A percentile compares a stretch with the other conserved stretches of the same genome.
These are phyloP conservation scores for Aspergillus cristatus DNA, from an alignment of 495 filamentous ascomycete genomes.

Conservation along the genomic window DNA sequence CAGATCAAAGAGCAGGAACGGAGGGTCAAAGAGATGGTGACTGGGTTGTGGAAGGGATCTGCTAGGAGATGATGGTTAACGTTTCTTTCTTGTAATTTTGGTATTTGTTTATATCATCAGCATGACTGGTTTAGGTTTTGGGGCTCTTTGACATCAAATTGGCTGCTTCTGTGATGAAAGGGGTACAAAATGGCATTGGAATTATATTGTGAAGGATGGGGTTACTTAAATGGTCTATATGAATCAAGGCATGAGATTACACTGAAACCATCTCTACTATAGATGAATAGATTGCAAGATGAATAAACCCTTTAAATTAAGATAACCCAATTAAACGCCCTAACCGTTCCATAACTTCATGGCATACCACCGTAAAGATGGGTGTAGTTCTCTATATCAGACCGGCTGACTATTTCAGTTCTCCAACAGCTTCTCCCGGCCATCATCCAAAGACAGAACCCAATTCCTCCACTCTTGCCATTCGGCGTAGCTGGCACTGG, in stretches of 20 bases:
- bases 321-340: too few relatives aligned
- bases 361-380: neutral
- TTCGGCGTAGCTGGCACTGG: conserved; percentile 56
- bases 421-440: conserved; percentile 13
- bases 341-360: neutral
- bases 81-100: neutral
- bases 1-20: conserved; percentile 55
- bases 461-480: conserved; percentile 73
- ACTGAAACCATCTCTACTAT: too few relatives aligned
- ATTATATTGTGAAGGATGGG: too few relatives aligned
- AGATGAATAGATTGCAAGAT: too few relatives aligned
- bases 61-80: conserved; percentile 15
- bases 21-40: conserved; percentile 49
- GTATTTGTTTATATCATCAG: neutral
- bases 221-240: too few relatives aligned
- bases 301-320: too few relatives aligned
- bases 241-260: too few relatives aligned
- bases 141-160: neutral
- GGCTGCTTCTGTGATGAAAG: too few relatives aligned
- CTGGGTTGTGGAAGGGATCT: conserved; percentile 46
- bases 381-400: neutral
- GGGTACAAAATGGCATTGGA: too few relatives aligned
- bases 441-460: conserved; percentile 43
- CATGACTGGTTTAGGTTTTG: neutral
- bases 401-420: neutral